Evolutionary conservation across 1,284 basidiomycete species (phyloP).

Genomic region (Veloboletus limbatus): DNA sequence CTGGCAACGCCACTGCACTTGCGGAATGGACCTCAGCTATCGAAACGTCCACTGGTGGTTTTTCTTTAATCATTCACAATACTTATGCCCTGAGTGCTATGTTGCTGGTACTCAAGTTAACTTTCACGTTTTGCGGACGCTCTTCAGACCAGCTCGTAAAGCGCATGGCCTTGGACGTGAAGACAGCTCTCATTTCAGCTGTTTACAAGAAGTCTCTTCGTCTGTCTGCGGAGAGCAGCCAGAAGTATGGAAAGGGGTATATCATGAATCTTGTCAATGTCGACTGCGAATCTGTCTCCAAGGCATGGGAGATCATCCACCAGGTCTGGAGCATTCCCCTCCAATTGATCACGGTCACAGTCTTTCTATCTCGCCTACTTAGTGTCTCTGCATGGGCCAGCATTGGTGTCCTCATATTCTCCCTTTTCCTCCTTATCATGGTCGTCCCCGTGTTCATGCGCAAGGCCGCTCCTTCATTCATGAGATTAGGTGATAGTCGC

Average conservation of each 20-base stretch:
- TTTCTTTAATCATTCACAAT: constrained; percentile 26
- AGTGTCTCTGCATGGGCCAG: constrained; percentile 33
- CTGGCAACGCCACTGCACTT: constrained; percentile 19
- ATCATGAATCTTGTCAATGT: constrained; percentile 33
- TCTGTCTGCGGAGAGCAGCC: constrained; percentile 26
- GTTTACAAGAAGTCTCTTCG: constrained; percentile 32
- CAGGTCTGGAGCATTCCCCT: constrained; percentile 29
- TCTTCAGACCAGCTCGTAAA: constrained; percentile 31
- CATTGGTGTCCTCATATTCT: constrained; percentile 25
- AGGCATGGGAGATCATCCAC: constrained; percentile 29
- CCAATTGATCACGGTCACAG: constrained; percentile 21
- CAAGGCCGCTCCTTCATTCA: constrained; percentile 29
- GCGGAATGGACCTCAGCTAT: constrained; percentile 21
- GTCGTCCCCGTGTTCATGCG: constrained; percentile 33
- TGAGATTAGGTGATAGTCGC: constrained; percentile 29
- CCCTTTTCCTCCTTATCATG: constrained; percentile 28
- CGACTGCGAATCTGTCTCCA: constrained; percentile 30
- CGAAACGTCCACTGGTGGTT: constrained; percentile 24
- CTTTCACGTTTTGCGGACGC: constrained; percentile 25
- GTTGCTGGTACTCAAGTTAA: constrained; percentile 26
- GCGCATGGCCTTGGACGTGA: constrained; percentile 30
- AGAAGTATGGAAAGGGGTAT: constrained; percentile 28
- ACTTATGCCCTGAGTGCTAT: constrained; percentile 26
- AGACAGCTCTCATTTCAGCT: constrained; percentile 29
- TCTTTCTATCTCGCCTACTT: constrained; percentile 25